Evolutionary conservation across 805 yeast species (phyloP), one percentile per base, ranked within the genome.

Genomic region (Nakazawaea peltata): DNA sequence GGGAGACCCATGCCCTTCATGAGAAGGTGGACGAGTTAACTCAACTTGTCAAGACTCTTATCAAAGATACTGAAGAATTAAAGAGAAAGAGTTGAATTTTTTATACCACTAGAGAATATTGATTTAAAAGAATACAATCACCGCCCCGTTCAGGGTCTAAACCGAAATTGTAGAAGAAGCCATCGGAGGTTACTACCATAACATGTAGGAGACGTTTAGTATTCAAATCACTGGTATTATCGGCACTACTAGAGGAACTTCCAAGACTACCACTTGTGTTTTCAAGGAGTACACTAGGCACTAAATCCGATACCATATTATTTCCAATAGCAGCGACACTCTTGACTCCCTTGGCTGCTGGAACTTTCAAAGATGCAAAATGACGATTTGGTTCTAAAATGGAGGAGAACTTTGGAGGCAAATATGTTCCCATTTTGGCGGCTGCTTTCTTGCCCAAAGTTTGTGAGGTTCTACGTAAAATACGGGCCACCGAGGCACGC

Each of bases 81-180:
- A 43, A 36, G 8, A 27, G 15, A 5, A 21, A 21, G n/a, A n/a
- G n/a, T n/a, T n/a, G n/a, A n/a, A n/a, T n/a, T n/a, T n/a, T n/a
- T 21, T 10, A 21, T 10, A 23, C 34, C 26, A 41, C 24, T 24
- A 81, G 59, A 5, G 80, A 69, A 48, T 76, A 80, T 49, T 85
- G 95, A 41, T 78, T 74, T 30, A 86, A 62, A 36, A 86, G 59
- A 22, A 81, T 75, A 58, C 98, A 92, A 53, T 92, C 98, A 2
- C 98, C 98, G 1, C 97, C 97, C 36, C 88, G 60, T 41, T 80
- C 94, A 0, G 92, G 79, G 50, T 86, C 92, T 33, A 92, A 63
- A 0, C 87, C 85, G 56, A 84, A 90, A 32, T 80, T 86, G 53
- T 82, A 87, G 46, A 83, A 81, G 44, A 70, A 72, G 0, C 97